Evolutionary conservation across 2,329 filamentous ascomycete species (phyloP).

Genomic region (Shiraia bambusicola): DNA sequence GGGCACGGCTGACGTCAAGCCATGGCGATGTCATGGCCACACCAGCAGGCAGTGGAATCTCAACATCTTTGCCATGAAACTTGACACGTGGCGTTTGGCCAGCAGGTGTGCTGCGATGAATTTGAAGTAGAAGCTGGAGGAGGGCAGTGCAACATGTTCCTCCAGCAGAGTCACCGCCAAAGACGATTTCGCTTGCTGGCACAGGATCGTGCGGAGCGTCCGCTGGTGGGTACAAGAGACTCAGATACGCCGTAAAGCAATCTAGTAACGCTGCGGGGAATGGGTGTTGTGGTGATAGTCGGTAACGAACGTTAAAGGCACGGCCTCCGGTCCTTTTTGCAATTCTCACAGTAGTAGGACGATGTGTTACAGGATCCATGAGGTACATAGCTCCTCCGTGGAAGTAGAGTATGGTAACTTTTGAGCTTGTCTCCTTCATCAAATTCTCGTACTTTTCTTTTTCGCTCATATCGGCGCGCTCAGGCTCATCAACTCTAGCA

Average conservation of each 20-base stretch:
- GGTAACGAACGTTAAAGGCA: conserved; percentile 71
- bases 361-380: conserved; percentile 69
- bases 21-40: conserved; percentile 66
- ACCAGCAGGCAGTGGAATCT: conserved; percentile 67
- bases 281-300: conserved; percentile 71
- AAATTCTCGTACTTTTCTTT: conserved; percentile 64
- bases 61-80: conserved; percentile 62
- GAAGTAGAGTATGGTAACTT: conserved; percentile 69
- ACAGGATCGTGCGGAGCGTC: conserved; percentile 68
- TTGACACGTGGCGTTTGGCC: conserved; percentile 50
- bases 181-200: conserved; percentile 64
- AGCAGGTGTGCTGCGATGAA: conserved; percentile 50
- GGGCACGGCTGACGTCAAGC: conserved; percentile 68
- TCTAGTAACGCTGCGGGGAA: conserved; percentile 77
- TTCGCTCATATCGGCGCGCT: conserved; percentile 60
- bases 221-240: conserved; percentile 69
- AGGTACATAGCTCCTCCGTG: conserved; percentile 76
- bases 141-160: conserved; percentile 69
- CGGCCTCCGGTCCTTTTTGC: conserved; percentile 68
- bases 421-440: conserved; percentile 66
- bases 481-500: conserved; percentile 52
- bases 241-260: conserved; percentile 70
- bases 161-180: conserved; percentile 75
- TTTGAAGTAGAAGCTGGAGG: conserved; percentile 67
- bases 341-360: conserved; percentile 59